phyloP scores from a whole-genome alignment of 2,329 filamentous ascomycete species.

The Trichoderma atrobrunneum region DNA sequence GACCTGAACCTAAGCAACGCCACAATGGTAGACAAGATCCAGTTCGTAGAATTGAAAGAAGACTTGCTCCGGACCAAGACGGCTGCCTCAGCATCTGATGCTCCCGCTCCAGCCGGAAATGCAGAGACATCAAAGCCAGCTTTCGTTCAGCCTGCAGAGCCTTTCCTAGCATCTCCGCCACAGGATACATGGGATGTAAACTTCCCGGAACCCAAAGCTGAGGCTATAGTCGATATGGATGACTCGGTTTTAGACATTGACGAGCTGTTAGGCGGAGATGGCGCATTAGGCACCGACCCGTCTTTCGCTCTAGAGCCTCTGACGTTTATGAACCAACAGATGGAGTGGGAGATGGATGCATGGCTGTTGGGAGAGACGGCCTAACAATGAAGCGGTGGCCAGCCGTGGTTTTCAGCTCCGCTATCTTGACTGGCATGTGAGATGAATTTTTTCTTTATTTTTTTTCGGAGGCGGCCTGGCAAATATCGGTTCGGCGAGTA shows the following conservation, averaged over 20 bases:
- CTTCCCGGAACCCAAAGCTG: background rate
- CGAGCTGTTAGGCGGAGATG: slow-evolving; percentile 1
- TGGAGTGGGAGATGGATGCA: slow-evolving; percentile 16
- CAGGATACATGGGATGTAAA: background rate
- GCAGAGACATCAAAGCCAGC: background rate
- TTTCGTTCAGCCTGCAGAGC: background rate
- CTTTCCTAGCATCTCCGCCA: background rate
- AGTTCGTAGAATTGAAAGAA: background rate
- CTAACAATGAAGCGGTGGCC: background rate
- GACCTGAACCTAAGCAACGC: slow-evolving; percentile 14
- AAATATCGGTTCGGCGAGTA: background rate
- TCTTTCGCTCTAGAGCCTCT: background rate
- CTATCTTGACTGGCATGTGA: background rate
- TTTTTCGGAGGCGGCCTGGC: background rate
- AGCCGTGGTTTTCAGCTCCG: background rate
- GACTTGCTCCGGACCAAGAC: background rate
- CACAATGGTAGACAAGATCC: slow-evolving; percentile 3
- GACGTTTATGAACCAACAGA: slow-evolving; percentile 1
- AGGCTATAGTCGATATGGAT: background rate
- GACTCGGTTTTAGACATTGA: background rate
- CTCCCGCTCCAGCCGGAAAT: background rate
- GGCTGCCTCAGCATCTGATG: background rate
- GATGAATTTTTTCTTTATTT: background rate
- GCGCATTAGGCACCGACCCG: background rate
- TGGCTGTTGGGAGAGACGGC: slow-evolving; percentile 1